Conservation (phyloP, 768 basidiomycete species). For the Boletus edulis region DNA sequence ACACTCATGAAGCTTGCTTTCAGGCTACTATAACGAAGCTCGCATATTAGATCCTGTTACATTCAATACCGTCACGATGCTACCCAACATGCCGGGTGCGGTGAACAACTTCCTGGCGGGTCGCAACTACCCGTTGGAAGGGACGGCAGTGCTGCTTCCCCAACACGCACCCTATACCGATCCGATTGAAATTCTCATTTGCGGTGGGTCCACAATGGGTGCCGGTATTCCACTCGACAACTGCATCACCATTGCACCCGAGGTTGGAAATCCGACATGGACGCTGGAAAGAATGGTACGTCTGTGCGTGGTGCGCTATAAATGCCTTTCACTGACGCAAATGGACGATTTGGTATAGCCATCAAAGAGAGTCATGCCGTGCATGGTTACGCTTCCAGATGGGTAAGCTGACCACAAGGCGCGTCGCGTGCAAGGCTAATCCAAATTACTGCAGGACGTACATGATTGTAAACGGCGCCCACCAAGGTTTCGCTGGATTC, state of each 20-base stretch:
- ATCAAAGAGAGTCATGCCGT: constrained; percentile 72
- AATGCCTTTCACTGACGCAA: background rate
- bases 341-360: constrained; percentile 39
- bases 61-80: constrained; percentile 53
- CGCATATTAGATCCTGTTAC: constrained; percentile 67
- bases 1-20: background rate
- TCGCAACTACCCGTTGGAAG: constrained; percentile 77
- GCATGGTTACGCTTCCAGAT: constrained; percentile 64
- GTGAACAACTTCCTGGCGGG: constrained; percentile 73
- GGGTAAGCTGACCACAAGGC: constrained; percentile 13
- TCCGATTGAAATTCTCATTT: constrained; percentile 65
- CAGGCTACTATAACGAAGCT: constrained; percentile 81
- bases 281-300: constrained; percentile 76
- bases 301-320: background rate
- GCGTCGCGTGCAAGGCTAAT: too few species aligned
- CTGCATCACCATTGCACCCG: constrained; percentile 68
- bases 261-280: constrained; percentile 62
- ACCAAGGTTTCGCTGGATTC: constrained; percentile 69
- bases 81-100: constrained; percentile 75
- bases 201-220: constrained; percentile 70
- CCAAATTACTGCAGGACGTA: constrained; percentile 47
- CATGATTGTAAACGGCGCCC: constrained; percentile 74
- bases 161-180: constrained; percentile 72
- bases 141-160: constrained; percentile 67
- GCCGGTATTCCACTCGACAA: constrained; percentile 56